Conservation (phyloP, 768 basidiomycete genomes). For the Termitomyces sp. region DNA sequence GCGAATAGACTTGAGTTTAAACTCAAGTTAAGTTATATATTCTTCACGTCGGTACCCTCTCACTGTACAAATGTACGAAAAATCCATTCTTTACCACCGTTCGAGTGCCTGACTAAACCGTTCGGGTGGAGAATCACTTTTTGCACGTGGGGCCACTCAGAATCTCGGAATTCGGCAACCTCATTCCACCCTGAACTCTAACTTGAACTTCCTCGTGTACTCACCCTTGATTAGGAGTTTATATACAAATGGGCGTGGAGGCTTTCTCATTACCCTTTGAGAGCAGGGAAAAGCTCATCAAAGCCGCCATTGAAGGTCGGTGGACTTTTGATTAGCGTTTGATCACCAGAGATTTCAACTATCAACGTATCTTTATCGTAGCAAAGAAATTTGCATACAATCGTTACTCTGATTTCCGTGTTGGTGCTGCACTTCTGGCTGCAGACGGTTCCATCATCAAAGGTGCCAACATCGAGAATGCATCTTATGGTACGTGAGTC, state of each 20-base stretch:
- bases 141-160: neutral
- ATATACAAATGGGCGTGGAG: slow-evolving; percentile 12
- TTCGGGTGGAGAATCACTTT: neutral
- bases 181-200: neutral
- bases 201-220: neutral
- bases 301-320: slow-evolving; percentile 55
- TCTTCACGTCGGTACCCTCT: neutral
- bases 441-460: slow-evolving; percentile 67
- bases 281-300: slow-evolving; percentile 44
- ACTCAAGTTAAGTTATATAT: neutral
- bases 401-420: slow-evolving; percentile 89
- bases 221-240: neutral
- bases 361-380: slow-evolving; percentile 18
- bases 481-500: slow-evolving; percentile 64
- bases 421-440: slow-evolving; percentile 81
- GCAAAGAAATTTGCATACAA: slow-evolving; percentile 70
- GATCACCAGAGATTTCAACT: neutral
- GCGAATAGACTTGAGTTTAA: neutral
- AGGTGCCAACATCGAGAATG: slow-evolving; percentile 93
- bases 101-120: neutral
- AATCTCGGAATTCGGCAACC: neutral
- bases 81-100: neutral
- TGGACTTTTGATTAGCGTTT: neutral
- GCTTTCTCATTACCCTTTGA: slow-evolving; percentile 32
- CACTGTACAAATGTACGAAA: no score